These are phyloP conservation scores for Bocquillonia castaneifolia DNA, from an alignment of 441 rosid species.

Conservation along the genomic window DNA sequence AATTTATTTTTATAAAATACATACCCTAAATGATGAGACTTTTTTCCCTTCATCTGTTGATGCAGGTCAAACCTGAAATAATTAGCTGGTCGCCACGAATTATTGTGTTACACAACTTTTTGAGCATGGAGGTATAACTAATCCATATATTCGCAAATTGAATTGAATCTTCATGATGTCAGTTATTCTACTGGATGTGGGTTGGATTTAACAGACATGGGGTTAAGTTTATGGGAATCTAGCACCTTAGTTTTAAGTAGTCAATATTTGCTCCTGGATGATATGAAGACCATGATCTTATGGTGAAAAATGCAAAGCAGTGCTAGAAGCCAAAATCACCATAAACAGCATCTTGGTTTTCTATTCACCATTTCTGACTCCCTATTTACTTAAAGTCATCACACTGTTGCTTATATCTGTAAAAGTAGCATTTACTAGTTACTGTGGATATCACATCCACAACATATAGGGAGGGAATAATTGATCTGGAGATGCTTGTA, in stretches of 20 bases:
- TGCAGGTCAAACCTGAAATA: slow-evolving; percentile 91
- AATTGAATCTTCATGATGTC: slow-evolving; percentile 14
- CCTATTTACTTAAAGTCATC: too few relatives aligned
- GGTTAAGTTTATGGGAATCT: background rate
- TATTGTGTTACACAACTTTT: slow-evolving; percentile 75
- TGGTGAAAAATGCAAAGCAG: background rate
- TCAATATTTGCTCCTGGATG: background rate
- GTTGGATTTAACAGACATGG: background rate
- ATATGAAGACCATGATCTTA: background rate
- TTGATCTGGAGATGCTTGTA: background rate
- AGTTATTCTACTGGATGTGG: slow-evolving; percentile 1
- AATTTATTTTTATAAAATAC: background rate
- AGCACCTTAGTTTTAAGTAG: background rate
- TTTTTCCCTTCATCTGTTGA: slow-evolving; percentile 27
- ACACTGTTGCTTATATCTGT: too few relatives aligned
- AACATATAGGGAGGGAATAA: too few relatives aligned
- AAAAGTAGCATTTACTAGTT: too few relatives aligned
- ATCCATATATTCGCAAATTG: background rate
- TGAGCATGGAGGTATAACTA: slow-evolving; percentile 70
- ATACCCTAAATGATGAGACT: background rate
- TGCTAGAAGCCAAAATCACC: background rate
- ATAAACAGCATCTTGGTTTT: background rate
- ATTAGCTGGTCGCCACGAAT: slow-evolving; percentile 92
- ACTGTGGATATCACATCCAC: background rate
- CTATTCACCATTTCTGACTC: background rate